phyloP scores from a whole-genome alignment of 805 yeast species.

The Candida pseudoglaebosa region DNA sequence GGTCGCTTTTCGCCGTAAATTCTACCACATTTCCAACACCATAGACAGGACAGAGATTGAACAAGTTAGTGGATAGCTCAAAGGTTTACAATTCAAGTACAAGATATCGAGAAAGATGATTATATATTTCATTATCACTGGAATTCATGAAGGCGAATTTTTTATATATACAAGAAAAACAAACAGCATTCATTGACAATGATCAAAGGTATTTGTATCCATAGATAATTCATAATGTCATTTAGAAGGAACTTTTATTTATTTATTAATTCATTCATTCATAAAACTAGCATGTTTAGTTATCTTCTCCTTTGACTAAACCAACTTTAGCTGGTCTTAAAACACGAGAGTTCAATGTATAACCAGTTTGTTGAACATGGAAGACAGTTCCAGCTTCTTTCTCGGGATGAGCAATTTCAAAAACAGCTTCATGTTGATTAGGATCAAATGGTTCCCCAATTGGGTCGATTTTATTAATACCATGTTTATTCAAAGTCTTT shows the following conservation, averaged over 20 bases:
- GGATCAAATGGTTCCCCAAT: slow-evolving; percentile 85
- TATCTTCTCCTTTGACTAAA: slow-evolving; percentile 57
- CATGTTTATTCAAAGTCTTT: slow-evolving; percentile 77
- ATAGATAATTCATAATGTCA: background rate
- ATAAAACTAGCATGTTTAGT: slow-evolving; percentile 1
- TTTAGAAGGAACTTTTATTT: background rate
- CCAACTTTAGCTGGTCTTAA: slow-evolving; percentile 96
- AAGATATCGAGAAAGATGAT: too few species aligned
- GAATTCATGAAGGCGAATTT: too few species aligned
- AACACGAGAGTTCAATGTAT: slow-evolving; percentile 79
- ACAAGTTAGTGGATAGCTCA: too few species aligned
- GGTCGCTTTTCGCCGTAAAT: background rate
- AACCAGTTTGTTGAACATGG: slow-evolving; percentile 90
- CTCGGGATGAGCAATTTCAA: slow-evolving; percentile 80
- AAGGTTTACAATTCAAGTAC: too few species aligned
- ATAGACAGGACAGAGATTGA: too few species aligned
- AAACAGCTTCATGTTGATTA: slow-evolving; percentile 87
- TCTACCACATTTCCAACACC: background rate
- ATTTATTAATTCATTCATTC: too few species aligned
- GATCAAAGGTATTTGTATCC: background rate
- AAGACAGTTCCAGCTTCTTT: slow-evolving; percentile 91
- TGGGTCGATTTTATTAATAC: slow-evolving; percentile 77
- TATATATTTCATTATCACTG: too few species aligned
- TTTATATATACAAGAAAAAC: background rate
- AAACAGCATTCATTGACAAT: background rate